These are phyloP conservation scores for Pyronema domesticum DNA, from an alignment of 495 filamentous ascomycete genomes.

Conservation along the genomic window DNA sequence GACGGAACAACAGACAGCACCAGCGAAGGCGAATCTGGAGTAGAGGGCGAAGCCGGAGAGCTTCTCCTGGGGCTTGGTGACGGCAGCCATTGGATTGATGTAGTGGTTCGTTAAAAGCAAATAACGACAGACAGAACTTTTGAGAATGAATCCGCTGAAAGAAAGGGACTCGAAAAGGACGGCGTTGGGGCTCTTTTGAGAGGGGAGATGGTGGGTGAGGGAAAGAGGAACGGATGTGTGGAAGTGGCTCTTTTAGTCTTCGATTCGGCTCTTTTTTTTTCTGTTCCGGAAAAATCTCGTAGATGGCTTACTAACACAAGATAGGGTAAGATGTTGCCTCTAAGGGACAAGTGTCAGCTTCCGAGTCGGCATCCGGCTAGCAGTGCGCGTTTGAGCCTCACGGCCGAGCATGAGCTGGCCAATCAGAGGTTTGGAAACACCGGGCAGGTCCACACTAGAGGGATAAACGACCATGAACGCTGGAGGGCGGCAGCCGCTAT, in stretches of 20 bases:
- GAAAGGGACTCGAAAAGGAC: background rate
- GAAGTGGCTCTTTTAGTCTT: background rate
- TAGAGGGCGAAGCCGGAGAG: constrained; percentile 42
- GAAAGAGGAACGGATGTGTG: background rate
- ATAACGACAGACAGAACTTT: background rate
- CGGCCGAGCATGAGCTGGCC: too few species aligned
- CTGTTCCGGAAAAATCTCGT: constrained; percentile 31
- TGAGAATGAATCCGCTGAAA: background rate
- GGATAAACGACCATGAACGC: too few species aligned
- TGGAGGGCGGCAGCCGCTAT: too few species aligned
- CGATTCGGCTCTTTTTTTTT: background rate
- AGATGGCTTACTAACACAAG: constrained; percentile 30
- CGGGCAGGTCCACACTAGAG: too few species aligned
- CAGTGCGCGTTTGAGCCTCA: constrained; percentile 15
- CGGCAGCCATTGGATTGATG: background rate
- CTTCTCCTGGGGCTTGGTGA: constrained; percentile 7
- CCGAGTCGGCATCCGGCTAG: constrained; percentile 35
- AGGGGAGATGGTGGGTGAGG: background rate
- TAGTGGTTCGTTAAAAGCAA: background rate
- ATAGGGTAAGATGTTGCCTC: constrained; percentile 35
- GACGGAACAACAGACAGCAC: constrained; percentile 84
- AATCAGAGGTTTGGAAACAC: too few species aligned
- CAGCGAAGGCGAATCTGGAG: constrained; percentile 78
- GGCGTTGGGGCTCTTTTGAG: background rate
- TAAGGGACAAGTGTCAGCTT: constrained; percentile 38